Evolutionary conservation across 2,329 filamentous ascomycete species (phyloP).

Genomic region (Penicillium sp.): DNA sequence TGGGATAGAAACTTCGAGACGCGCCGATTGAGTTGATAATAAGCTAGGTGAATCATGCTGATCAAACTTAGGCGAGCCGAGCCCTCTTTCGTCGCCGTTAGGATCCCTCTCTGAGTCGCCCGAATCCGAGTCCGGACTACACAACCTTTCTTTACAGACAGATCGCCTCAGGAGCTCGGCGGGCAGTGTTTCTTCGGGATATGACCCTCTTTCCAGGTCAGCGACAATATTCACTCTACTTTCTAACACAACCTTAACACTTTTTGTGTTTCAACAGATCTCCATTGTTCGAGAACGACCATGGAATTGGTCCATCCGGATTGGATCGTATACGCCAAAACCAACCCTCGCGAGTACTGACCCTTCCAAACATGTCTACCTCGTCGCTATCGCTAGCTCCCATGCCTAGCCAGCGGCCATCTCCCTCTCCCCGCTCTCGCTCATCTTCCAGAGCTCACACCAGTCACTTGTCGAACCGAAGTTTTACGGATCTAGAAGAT

Average conservation of each 20-base stretch:
- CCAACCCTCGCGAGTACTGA: conserved; percentile 64
- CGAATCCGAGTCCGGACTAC: conserved; percentile 38
- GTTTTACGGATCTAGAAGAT: conserved; percentile 76
- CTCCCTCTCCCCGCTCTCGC: conserved; percentile 68
- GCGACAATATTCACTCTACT: conserved; percentile 25
- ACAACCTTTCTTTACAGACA: conserved; percentile 50
- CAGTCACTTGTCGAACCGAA: conserved; percentile 58
- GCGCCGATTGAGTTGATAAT: conserved; percentile 13
- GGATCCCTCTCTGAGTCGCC: conserved; percentile 38
- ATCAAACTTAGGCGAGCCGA: conserved; percentile 37
- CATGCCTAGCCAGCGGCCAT: conserved; percentile 61
- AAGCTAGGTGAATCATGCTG: conserved; percentile 15
- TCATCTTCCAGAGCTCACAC: conserved; percentile 55
- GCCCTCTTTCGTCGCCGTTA: conserved; percentile 41
- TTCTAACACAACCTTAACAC: conserved; percentile 7
- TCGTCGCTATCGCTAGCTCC: conserved; percentile 64
- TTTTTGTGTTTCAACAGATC: conserved; percentile 55
- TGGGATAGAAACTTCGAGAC: conserved; percentile 13
- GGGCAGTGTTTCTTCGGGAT: conserved; percentile 66
- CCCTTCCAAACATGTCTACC: conserved; percentile 62
- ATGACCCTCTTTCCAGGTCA: conserved; percentile 73
- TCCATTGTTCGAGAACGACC: conserved; percentile 82
- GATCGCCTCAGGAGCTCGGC: conserved; percentile 72
- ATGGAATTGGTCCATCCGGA: conserved; percentile 79
- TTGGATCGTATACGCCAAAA: conserved; percentile 92